Evolutionary conservation across 176 grass and related monocot species (phyloP).

Genomic region (Phoenix dactylifera): DNA sequence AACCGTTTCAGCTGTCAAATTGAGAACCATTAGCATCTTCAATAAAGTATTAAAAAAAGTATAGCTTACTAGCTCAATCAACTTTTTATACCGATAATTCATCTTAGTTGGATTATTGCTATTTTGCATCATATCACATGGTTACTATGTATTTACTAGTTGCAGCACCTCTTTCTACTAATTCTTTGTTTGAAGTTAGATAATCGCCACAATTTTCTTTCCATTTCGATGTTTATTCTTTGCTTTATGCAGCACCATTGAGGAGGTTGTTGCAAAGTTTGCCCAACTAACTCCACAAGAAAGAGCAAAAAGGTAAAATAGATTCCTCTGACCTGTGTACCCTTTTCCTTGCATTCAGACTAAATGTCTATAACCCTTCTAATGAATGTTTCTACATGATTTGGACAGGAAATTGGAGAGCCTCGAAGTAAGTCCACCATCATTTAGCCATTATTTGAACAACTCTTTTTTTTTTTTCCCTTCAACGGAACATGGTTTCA

Average conservation of each 20-base stretch:
- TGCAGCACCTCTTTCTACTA: not conserved
- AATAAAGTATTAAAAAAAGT: no score
- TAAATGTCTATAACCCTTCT: not conserved
- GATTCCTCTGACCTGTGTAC: not conserved
- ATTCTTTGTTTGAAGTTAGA: not conserved
- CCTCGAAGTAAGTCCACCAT: constrained; percentile 50
- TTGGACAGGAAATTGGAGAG: constrained; percentile 58
- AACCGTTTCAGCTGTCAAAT: no score
- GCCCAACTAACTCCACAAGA: constrained; percentile 60
- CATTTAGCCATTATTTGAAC: not conserved
- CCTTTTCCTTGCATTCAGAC: not conserved
- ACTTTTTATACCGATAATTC: no score
- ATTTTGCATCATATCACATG: no score
- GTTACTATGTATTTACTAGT: no score
- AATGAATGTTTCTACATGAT: not conserved
- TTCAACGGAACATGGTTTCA: no score
- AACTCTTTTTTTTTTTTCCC: not conserved
- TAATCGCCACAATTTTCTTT: not conserved
- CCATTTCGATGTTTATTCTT: not conserved
- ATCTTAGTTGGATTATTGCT: no score
- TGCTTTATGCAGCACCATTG: constrained; percentile 37
- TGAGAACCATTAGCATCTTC: no score
- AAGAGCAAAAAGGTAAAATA: constrained; percentile 59
- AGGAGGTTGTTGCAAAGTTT: constrained; percentile 53
- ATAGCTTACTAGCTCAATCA: no score